Evolutionary conservation across 2,329 filamentous ascomycete genomes (phyloP), one percentile per base, ranked within the genome.

Genomic region (Cryphonectria radicalis): DNA sequence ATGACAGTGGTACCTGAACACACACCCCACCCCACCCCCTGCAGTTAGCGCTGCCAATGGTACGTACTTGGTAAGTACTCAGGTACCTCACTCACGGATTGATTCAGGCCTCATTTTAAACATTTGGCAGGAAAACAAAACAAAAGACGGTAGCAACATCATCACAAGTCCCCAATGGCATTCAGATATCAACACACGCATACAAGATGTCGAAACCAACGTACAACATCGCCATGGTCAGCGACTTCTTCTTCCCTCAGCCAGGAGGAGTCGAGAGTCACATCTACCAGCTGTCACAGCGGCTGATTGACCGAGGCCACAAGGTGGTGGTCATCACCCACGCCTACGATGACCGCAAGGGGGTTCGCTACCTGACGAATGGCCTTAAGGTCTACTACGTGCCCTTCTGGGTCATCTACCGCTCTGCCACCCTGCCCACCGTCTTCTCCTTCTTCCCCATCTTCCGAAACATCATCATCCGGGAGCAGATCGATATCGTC

Each of bases 191-290:
- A 25, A 42, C 22, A 19, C 25, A 32, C 57, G 32, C 65, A 25
- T 37, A 22, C 80, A 82, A 76, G 69, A 88, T 87, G 82, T 81
- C 84, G 76, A 86, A 84, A 76, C 85, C 85, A 74, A 88, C 87
- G 43, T 91, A 91, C 81, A 91, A 90, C 78, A 91, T 91, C 82
- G 90, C 89, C 74, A 99, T 99, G 96, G 93, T 98, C 81, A 95
- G 95, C 88, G 96, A 99, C 86, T 98, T 97, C 88, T 99, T 99
- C 90, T 99, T 97, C 80, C 96, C 96, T 19, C 95, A 98, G 79
- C 95, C 96, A 67, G 95, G 96, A 79, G 96, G 96, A 77, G 90
- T 99, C 75, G 96, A 99, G 84, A 97, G 94, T 81, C 96, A 99
- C 83, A 98, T 99, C 77, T 99, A 99, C 84, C 96, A 99, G 82